Evolutionary conservation across 805 yeast species (phyloP).

Genomic region (Lipomyces spencermartinsiae): DNA sequence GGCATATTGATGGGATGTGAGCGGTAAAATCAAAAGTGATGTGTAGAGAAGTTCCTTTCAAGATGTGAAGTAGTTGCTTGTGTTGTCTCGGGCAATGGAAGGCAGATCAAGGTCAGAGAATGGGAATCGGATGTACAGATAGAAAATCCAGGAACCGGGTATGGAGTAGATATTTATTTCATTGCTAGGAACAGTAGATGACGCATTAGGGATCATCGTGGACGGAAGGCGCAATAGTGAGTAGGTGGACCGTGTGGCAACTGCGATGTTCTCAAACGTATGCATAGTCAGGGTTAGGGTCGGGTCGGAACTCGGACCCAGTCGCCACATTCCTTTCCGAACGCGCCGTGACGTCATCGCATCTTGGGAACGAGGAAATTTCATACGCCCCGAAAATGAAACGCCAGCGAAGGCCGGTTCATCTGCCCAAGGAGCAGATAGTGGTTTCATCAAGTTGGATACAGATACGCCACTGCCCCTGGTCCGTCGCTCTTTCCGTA

Average conservation of each 20-base stretch:
- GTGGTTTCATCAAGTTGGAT: conserved; percentile 11
- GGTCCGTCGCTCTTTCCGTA: conserved; percentile 13
- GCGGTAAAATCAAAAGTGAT: conserved; percentile 9
- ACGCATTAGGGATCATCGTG: conserved; percentile 2
- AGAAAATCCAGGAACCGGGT: conserved; percentile 9
- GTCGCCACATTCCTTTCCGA: conserved; percentile 10
- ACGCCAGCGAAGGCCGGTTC: conserved; percentile 6
- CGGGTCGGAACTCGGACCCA: neutral
- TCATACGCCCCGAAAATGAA: conserved; percentile 9
- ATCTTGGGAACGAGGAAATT: conserved; percentile 7
- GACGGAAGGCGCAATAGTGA: conserved; percentile 6
- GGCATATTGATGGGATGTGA: conserved; percentile 12
- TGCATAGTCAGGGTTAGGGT: neutral
- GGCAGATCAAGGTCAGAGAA: conserved; percentile 12
- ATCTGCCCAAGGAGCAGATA: conserved; percentile 8
- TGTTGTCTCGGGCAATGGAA: conserved; percentile 8
- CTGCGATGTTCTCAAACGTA: conserved; percentile 7
- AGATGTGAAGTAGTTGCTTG: conserved; percentile 8
- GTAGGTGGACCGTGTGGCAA: conserved; percentile 11
- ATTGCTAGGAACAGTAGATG: neutral
- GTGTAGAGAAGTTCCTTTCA: conserved; percentile 9
- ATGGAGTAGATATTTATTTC: conserved; percentile 4
- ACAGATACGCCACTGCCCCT: conserved; percentile 11
- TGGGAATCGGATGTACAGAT: conserved; percentile 8
- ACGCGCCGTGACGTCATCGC: conserved; percentile 11